Evolutionary conservation across 768 basidiomycete genomes (phyloP).

Genomic region (Phanerochaete sordida): DNA sequence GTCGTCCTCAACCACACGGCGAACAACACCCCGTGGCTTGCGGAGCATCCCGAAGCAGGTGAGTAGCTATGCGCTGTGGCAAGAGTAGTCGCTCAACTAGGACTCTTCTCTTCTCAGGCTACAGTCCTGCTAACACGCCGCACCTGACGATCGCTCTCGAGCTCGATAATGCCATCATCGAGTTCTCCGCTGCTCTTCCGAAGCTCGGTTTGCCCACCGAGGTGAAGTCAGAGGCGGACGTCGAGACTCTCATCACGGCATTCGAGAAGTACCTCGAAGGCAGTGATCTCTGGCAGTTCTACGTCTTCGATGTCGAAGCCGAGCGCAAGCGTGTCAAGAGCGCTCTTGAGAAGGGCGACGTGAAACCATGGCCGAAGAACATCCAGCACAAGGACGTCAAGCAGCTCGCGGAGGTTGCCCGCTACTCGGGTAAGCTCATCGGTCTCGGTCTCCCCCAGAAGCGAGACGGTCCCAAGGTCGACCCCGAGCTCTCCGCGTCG

Average conservation of each 20-base stretch:
- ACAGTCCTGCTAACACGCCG: conserved; percentile 86
- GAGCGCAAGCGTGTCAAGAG: conserved; percentile 59
- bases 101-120: conserved; percentile 65
- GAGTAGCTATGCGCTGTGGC: conserved; percentile 20
- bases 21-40: conserved; percentile 87
- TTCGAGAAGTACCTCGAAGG: conserved; percentile 58
- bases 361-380: conserved; percentile 56
- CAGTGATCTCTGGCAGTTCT: conserved; percentile 90
- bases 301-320: conserved; percentile 71
- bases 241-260: conserved; percentile 61
- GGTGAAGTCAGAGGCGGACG: conserved; percentile 62
- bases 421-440: conserved; percentile 48
- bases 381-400: conserved; percentile 55
- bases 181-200: conserved; percentile 68
- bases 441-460: conserved; percentile 59
- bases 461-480: conserved; percentile 65
- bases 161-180: conserved; percentile 81
- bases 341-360: conserved; percentile 45
- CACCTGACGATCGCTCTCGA: conserved; percentile 92
- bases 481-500: conserved; percentile 65
- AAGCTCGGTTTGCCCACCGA: conserved; percentile 68
- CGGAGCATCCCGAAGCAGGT: conserved; percentile 96
- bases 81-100: too few relatives aligned
- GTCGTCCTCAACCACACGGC: conserved; percentile 98
- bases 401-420: conserved; percentile 65